phyloP scores from a whole-genome alignment of 192 early-diverging fungal species.

The Backusella psychrophila region DNA sequence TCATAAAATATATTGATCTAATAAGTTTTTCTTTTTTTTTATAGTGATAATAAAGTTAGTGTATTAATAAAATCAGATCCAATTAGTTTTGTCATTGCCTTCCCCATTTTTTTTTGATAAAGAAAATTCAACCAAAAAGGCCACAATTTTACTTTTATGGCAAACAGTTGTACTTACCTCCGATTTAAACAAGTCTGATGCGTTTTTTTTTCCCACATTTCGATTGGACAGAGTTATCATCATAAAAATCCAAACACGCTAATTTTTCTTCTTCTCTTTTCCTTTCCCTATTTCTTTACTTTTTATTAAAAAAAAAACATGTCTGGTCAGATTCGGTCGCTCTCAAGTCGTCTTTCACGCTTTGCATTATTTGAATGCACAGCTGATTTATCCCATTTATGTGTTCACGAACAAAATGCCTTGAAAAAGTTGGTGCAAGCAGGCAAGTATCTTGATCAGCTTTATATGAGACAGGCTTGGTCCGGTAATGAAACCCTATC shows the following conservation, averaged over 20 bases:
- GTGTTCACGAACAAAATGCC: constrained; percentile 55
- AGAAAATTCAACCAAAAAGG: neutral
- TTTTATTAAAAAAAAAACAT: neutral
- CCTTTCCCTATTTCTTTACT: neutral
- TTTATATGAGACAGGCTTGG: constrained; percentile 70
- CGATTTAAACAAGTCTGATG: neutral
- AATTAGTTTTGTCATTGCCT: neutral
- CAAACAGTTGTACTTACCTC: neutral
- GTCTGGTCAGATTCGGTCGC: constrained; percentile 1
- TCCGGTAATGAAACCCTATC: constrained; percentile 54
- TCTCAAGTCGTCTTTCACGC: constrained; percentile 36
- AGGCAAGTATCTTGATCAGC: constrained; percentile 55
- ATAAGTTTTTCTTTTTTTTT: neutral
- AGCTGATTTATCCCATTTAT: constrained; percentile 58
- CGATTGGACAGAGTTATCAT: neutral
- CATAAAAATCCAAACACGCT: neutral
- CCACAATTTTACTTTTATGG: neutral
- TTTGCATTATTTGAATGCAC: constrained; percentile 53
- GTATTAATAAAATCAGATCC: neutral
- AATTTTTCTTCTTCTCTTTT: neutral
- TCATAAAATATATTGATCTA: neutral
- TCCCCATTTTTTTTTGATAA: neutral
- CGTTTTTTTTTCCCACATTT: neutral
- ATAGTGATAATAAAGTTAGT: too few relatives aligned
- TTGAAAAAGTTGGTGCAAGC: constrained; percentile 60